Conservation (phyloP, 495 filamentous ascomycete genomes). For the Aspergillus affinis region DNA sequence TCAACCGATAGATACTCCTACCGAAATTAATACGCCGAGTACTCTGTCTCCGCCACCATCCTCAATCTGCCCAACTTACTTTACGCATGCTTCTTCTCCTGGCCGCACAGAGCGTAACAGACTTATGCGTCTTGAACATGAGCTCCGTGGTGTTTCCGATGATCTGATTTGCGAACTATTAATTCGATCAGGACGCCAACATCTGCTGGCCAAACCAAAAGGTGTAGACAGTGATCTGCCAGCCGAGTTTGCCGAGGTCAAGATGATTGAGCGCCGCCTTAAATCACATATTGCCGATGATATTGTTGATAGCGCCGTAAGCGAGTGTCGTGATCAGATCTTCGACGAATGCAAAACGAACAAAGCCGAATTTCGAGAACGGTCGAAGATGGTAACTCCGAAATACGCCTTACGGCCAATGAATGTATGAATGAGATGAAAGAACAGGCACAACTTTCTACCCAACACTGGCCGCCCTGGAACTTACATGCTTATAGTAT, state of each 20-base stretch:
- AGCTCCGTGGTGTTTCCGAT: slow-evolving; percentile 19
- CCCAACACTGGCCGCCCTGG: too few species aligned
- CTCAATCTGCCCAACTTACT: slow-evolving; percentile 19
- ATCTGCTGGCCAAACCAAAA: slow-evolving; percentile 21
- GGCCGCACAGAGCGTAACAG: slow-evolving; percentile 17
- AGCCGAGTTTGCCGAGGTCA: too few species aligned
- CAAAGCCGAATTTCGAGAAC: slow-evolving; percentile 19
- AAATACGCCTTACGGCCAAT: slow-evolving; percentile 17
- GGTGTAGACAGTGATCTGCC: slow-evolving; percentile 10
- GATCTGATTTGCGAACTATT: slow-evolving; percentile 17
- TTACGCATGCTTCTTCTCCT: slow-evolving; percentile 16
- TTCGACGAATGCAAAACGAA: slow-evolving; percentile 17
- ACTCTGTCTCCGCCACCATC: slow-evolving; percentile 17
- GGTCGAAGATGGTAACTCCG: slow-evolving; percentile 20
- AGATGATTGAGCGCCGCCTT: slow-evolving; percentile 14
- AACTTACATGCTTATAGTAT: too few species aligned
- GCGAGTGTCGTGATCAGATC: slow-evolving; percentile 20
- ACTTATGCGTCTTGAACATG: slow-evolving; percentile 18
- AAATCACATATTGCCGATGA: slow-evolving; percentile 15
- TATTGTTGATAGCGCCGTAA: slow-evolving; percentile 16
- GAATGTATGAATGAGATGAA: slow-evolving; percentile 21
- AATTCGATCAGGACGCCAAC: slow-evolving; percentile 17
- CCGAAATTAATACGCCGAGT: slow-evolving; percentile 24
- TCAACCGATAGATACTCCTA: slow-evolving; percentile 18
- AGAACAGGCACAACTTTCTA: slow-evolving; percentile 12